Conservation (phyloP, 257 asterid genomes). For the Solanum etuberosum region DNA sequence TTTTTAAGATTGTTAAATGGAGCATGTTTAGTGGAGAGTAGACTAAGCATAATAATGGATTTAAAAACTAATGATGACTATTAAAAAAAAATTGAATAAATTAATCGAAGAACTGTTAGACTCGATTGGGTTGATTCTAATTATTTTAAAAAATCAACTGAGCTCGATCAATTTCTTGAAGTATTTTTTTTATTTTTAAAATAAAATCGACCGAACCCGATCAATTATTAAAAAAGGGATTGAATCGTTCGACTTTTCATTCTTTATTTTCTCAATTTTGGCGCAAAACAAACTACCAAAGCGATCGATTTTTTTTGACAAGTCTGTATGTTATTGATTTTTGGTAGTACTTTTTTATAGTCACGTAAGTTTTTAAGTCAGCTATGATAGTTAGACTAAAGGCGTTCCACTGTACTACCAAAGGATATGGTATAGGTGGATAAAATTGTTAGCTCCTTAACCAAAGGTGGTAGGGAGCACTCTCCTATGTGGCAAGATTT, state of each 20-base stretch:
- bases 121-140: no score
- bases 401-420: background rate
- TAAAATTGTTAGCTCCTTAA: no score
- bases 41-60: background rate
- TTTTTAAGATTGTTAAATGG: background rate
- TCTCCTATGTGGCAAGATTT: no score
- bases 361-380: background rate
- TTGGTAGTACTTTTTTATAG: background rate
- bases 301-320: background rate
- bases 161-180: no score
- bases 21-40: background rate
- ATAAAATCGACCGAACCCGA: no score
- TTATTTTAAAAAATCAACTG: background rate
- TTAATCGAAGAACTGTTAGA: background rate
- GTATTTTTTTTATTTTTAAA: no score
- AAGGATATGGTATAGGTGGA: background rate
- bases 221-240: background rate
- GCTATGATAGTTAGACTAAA: background rate
- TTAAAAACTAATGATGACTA: background rate
- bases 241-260: background rate
- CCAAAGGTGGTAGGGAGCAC: background rate
- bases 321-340: background rate
- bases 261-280: background rate
- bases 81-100: no score
- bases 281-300: background rate